These are phyloP conservation scores for Phoma herbarum DNA, from an alignment of 2,329 filamentous ascomycete genomes.

Conservation along the genomic window DNA sequence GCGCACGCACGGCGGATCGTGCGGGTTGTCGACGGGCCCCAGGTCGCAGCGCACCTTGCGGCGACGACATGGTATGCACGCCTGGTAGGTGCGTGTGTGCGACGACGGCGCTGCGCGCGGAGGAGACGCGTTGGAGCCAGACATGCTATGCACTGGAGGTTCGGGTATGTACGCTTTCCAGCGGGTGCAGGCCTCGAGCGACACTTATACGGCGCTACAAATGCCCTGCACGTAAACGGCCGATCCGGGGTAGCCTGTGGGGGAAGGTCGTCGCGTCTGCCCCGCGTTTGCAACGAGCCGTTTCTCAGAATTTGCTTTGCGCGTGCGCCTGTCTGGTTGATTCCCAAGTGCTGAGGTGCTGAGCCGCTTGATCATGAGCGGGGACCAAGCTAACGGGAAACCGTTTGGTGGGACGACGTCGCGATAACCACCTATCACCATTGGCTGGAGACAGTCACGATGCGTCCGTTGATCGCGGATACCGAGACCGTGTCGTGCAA, in stretches of 20 bases:
- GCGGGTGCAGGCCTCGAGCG: constrained; percentile 18
- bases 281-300: constrained; percentile 14
- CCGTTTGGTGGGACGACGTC: constrained; percentile 1
- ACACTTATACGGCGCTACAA: constrained; percentile 11
- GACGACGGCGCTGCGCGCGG: constrained; percentile 7
- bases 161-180: constrained; percentile 22
- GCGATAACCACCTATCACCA: neutral
- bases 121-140: constrained; percentile 14
- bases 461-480: too few species aligned
- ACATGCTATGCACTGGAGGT: constrained; percentile 8
- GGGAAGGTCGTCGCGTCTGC: constrained; percentile 20
- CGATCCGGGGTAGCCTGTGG: constrained; percentile 16
- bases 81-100: constrained; percentile 36
- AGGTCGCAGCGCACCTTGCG: constrained; percentile 48
- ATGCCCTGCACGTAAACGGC: constrained; percentile 12
- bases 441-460: neutral
- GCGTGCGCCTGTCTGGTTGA: constrained; percentile 7
- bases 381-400: neutral
- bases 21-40: constrained; percentile 84
- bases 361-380: constrained; percentile 18
- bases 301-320: neutral
- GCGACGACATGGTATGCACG: constrained; percentile 60
- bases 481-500: too few species aligned
- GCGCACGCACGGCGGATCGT: constrained; percentile 91
- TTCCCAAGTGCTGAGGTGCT: constrained; percentile 9